phyloP scores from a whole-genome alignment of 805 yeast species.

The Teunomyces panamensis region DNA sequence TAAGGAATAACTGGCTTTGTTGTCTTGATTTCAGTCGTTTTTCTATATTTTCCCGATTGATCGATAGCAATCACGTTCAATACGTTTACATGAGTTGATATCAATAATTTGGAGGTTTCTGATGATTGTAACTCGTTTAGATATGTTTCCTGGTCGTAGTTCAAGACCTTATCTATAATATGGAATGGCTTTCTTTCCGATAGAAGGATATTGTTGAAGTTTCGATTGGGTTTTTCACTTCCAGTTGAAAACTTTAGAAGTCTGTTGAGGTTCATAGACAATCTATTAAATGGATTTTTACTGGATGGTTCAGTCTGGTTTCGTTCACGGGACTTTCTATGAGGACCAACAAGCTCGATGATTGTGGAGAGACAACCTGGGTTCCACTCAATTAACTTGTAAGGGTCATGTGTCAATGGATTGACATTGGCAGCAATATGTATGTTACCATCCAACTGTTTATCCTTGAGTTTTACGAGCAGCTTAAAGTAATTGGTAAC shows the following conservation, averaged over 20 bases:
- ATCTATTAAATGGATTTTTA: conserved; percentile 24
- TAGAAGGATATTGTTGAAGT: not conserved
- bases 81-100: conserved; percentile 49
- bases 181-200: not conserved
- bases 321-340: not conserved
- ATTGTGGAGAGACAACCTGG: conserved; percentile 47
- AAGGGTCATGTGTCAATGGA: conserved; percentile 53
- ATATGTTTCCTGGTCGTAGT: conserved; percentile 20
- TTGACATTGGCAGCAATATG: conserved; percentile 54
- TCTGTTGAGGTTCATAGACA: conserved; percentile 31
- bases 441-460: conserved; percentile 40
- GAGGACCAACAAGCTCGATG: conserved; percentile 9
- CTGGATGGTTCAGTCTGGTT: not conserved
- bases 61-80: conserved; percentile 45
- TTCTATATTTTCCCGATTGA: conserved; percentile 18
- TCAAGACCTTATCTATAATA: conserved; percentile 7
- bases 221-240: conserved; percentile 3
- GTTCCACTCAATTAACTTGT: conserved; percentile 48
- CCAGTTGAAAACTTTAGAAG: conserved; percentile 15
- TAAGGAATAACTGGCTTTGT: conserved; percentile 21
- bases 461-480: conserved; percentile 32
- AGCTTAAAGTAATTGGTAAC: conserved; percentile 40
- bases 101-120: conserved; percentile 33
- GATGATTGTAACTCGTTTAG: conserved; percentile 24
- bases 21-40: conserved; percentile 17